Conservation (phyloP, 2,329 filamentous ascomycete genomes). For the Epichloe elymi region DNA sequence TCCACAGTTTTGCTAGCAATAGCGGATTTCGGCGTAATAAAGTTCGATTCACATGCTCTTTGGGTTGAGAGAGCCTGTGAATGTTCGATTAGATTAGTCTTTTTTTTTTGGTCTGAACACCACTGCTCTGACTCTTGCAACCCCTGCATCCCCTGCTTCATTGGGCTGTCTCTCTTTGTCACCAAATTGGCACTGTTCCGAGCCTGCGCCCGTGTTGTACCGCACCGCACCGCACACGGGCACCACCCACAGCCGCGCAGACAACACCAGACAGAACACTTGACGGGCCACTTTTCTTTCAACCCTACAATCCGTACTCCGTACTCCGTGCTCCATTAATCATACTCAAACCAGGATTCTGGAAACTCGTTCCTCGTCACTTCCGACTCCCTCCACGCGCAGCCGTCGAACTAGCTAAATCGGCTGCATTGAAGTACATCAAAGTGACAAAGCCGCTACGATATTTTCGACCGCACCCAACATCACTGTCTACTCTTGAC, state of each 20-base stretch:
- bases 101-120: background rate
- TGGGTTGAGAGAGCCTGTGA: background rate
- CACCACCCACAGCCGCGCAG: background rate
- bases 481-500: background rate
- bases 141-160: background rate
- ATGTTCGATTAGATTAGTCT: background rate
- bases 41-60: too few relatives aligned
- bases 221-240: background rate
- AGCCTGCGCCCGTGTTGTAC: background rate
- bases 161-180: background rate
- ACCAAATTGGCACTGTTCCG: background rate
- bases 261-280: too few relatives aligned
- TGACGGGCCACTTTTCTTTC: background rate
- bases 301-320: too few relatives aligned
- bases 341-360: background rate
- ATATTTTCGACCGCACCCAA: background rate
- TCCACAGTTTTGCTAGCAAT: too few relatives aligned
- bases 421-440: background rate
- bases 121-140: background rate
- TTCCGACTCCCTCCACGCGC: background rate
- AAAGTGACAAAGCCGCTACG: background rate
- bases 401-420: background rate
- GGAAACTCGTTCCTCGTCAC: background rate
- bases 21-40: too few relatives aligned
- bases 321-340: too few relatives aligned